phyloP scores from a whole-genome alignment of 257 asterid genomes.

The Solanum habrochaites region DNA sequence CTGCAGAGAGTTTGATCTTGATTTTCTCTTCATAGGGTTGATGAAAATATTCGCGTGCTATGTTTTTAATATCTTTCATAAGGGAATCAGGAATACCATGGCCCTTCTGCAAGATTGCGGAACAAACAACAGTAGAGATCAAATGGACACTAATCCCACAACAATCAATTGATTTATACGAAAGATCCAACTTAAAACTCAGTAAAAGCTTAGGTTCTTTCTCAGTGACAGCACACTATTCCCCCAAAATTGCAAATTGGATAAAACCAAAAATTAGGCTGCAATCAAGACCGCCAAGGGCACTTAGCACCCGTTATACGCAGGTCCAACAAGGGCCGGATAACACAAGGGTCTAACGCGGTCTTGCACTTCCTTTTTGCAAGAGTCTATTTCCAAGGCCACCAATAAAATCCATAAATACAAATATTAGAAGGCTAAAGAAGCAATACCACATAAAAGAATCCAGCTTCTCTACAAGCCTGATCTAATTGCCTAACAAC shows the following conservation, averaged over 20 bases:
- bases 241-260: neutral
- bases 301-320: neutral
- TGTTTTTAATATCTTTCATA: conserved; percentile 43
- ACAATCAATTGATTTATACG: neutral
- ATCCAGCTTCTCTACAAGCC: conserved; percentile 84
- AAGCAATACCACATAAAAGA: conserved; percentile 59
- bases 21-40: conserved; percentile 76
- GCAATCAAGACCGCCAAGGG: neutral
- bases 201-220: neutral
- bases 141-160: neutral
- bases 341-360: neutral
- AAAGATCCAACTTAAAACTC: neutral
- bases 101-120: conserved; percentile 47
- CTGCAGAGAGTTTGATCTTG: conserved; percentile 60
- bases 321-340: neutral
- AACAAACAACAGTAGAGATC: neutral
- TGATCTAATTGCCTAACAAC: conserved; percentile 58
- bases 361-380: neutral
- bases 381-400: neutral
- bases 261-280: neutral
- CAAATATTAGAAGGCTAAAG: neutral
- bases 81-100: conserved; percentile 74
- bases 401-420: neutral
- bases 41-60: conserved; percentile 47
- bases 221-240: neutral